Percentiles rank a stretch among this genome's conserved stretches.
phyloP scores from a whole-genome alignment of 371 early-diverging fungal species.

The Mycotypha africana region DNA sequence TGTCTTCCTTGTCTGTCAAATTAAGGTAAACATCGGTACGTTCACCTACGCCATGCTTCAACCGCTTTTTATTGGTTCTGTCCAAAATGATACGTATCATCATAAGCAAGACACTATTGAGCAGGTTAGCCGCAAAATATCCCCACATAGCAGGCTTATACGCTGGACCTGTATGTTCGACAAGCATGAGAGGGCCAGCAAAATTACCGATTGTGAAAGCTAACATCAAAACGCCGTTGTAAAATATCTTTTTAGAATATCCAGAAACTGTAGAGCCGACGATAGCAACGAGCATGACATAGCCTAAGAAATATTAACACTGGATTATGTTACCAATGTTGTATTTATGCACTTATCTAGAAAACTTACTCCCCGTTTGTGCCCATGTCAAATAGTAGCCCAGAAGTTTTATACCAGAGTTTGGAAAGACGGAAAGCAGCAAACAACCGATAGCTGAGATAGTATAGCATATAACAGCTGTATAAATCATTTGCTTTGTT shows the following conservation, averaged over 20 bases:
- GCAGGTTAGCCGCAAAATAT: slow-evolving; percentile 10
- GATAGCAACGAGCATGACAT: no score
- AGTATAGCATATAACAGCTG: neutral
- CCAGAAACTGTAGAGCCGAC: no score
- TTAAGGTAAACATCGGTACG: slow-evolving; percentile 20
- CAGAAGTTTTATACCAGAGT: slow-evolving; percentile 9
- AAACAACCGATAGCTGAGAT: slow-evolving; percentile 16
- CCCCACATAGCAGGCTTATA: slow-evolving; percentile 20
- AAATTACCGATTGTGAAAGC: slow-evolving; percentile 24
- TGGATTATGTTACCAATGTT: no score
- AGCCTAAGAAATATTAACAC: no score
- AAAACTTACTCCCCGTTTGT: no score
- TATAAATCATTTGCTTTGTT: neutral
- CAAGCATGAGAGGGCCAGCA: slow-evolving; percentile 22
- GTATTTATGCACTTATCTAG: no score
- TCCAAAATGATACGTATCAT: slow-evolving; percentile 12
- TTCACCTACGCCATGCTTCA: slow-evolving; percentile 6
- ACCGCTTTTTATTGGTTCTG: slow-evolving; percentile 16
- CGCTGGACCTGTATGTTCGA: slow-evolving; percentile 11
- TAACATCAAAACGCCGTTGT: slow-evolving; percentile 15
- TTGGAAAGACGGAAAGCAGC: slow-evolving; percentile 13
- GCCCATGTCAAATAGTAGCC: slow-evolving; percentile 22
- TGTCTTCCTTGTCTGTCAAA: slow-evolving; percentile 30
- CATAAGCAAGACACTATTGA: slow-evolving; percentile 9
- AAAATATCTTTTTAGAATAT: slow-evolving; percentile 19